These are phyloP conservation scores for Esteya vermicola DNA, from an alignment of 2,329 filamentous ascomycete genomes.

Conservation along the genomic window DNA sequence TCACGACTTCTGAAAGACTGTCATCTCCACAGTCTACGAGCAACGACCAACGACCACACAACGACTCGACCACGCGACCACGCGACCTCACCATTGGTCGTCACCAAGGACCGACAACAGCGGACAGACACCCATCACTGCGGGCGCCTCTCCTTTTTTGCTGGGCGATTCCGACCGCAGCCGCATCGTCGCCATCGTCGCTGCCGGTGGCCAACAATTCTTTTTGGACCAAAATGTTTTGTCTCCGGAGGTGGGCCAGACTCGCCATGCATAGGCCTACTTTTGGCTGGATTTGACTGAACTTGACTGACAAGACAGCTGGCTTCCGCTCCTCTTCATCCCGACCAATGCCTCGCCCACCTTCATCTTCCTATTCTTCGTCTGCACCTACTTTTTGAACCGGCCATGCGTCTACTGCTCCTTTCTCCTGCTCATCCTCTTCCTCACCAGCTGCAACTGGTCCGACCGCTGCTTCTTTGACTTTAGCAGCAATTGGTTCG, in stretches of 20 bases:
- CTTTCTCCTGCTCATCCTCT: slow-evolving; percentile 85
- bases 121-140: too few species aligned
- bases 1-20: too few species aligned
- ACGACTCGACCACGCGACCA: too few species aligned
- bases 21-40: too few species aligned
- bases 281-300: neutral
- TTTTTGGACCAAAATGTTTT: slow-evolving; percentile 38
- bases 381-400: slow-evolving; percentile 91
- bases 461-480: slow-evolving; percentile 87
- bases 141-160: too few species aligned
- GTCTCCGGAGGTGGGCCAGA: slow-evolving; percentile 43
- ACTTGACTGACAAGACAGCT: slow-evolving; percentile 33
- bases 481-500: slow-evolving; percentile 84
- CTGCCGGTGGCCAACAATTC: too few species aligned
- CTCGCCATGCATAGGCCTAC: neutral
- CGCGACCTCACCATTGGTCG: too few species aligned
- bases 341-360: slow-evolving; percentile 73
- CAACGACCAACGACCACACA: too few species aligned
- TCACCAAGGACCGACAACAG: too few species aligned
- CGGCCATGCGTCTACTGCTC: slow-evolving; percentile 97
- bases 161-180: too few species aligned
- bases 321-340: slow-evolving; percentile 78
- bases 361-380: slow-evolving; percentile 79
- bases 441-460: slow-evolving; percentile 52
- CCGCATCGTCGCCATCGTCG: too few species aligned